A percentile compares a stretch with the other conserved stretches of the same genome.
Evolutionary conservation across 306 rosid genomes (phyloP).

Genomic region (Dryas drummondii): DNA sequence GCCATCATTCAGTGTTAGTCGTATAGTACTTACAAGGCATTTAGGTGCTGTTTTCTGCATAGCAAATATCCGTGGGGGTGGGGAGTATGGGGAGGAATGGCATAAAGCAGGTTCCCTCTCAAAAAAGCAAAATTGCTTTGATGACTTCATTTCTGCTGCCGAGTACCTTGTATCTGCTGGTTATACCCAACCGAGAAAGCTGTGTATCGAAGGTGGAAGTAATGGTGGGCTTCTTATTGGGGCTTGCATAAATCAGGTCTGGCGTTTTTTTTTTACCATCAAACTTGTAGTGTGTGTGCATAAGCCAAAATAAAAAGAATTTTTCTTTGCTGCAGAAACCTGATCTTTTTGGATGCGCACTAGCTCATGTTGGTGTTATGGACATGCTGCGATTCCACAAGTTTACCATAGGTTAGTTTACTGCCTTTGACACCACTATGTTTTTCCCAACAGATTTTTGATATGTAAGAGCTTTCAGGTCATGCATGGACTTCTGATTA

Average conservation of each 20-base stretch:
- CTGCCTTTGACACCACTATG: slow-evolving; percentile 11
- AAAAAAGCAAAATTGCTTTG: slow-evolving; percentile 89
- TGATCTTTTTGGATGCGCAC: slow-evolving; percentile 89
- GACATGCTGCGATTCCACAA: slow-evolving; percentile 97
- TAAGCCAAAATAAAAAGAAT: too few species aligned
- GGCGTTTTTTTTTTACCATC: neutral
- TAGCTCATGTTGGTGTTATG: slow-evolving; percentile 99
- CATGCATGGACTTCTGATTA: slow-evolving; percentile 94
- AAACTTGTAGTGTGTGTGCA: neutral
- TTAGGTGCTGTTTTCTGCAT: slow-evolving; percentile 74
- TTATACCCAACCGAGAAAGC: slow-evolving; percentile 72
- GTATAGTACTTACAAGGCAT: slow-evolving; percentile 68
- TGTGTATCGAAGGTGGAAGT: slow-evolving; percentile 97
- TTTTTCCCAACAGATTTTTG: neutral
- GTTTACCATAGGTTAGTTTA: slow-evolving; percentile 82
- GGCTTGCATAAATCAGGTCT: slow-evolving; percentile 89
- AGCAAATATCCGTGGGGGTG: slow-evolving; percentile 98
- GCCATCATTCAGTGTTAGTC: slow-evolving; percentile 72
- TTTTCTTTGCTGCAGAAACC: slow-evolving; percentile 60
- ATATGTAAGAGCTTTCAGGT: slow-evolving; percentile 47
- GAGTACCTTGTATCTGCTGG: slow-evolving; percentile 85
- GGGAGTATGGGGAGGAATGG: slow-evolving; percentile 99
- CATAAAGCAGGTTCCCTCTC: slow-evolving; percentile 93
- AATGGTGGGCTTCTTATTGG: slow-evolving; percentile 96
- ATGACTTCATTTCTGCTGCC: slow-evolving; percentile 89